These are phyloP conservation scores for Pleurotus ostreatus DNA, from an alignment of 768 basidiomycete species.

Conservation along the genomic window DNA sequence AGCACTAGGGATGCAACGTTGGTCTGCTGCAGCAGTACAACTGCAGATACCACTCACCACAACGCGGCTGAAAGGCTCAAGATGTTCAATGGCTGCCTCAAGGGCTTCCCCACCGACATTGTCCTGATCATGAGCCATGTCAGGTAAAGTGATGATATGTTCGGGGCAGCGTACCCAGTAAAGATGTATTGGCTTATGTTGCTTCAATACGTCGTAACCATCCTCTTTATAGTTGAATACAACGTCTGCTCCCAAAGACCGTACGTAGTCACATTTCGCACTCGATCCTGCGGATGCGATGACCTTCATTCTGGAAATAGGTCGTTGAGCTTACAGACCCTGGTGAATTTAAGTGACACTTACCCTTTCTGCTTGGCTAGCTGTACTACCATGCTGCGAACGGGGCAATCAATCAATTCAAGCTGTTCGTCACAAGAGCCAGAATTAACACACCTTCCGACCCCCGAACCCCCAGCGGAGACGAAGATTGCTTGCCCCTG, in stretches of 20 bases:
- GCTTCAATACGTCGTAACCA: slow-evolving; percentile 25
- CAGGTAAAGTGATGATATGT: neutral
- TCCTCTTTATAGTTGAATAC: slow-evolving; percentile 53
- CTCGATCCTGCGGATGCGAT: slow-evolving; percentile 38
- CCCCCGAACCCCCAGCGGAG: slow-evolving; percentile 17
- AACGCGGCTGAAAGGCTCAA: slow-evolving; percentile 30
- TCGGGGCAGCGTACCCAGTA: slow-evolving; percentile 15
- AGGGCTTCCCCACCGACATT: slow-evolving; percentile 39
- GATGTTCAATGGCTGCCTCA: slow-evolving; percentile 32
- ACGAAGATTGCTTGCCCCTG: slow-evolving; percentile 22
- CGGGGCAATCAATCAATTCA: neutral
- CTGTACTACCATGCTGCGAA: slow-evolving; percentile 13
- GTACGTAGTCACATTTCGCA: slow-evolving; percentile 44
- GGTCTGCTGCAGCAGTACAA: neutral
- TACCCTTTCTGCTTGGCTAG: slow-evolving; percentile 7
- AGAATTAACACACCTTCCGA: slow-evolving; percentile 13
- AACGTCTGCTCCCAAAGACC: slow-evolving; percentile 40
- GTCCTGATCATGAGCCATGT: slow-evolving; percentile 14
- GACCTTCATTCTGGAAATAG: slow-evolving; percentile 2
- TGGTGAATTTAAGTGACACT: neutral
- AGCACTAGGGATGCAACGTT: slow-evolving; percentile 8
- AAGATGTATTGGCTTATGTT: slow-evolving; percentile 44
- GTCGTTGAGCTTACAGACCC: neutral
- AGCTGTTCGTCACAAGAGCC: neutral
- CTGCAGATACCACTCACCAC: slow-evolving; percentile 13